A percentile compares a stretch with the other conserved stretches of the same genome.
Conservation (phyloP, 164 flowering plant genomes). For the Sextonia rubra region DNA sequence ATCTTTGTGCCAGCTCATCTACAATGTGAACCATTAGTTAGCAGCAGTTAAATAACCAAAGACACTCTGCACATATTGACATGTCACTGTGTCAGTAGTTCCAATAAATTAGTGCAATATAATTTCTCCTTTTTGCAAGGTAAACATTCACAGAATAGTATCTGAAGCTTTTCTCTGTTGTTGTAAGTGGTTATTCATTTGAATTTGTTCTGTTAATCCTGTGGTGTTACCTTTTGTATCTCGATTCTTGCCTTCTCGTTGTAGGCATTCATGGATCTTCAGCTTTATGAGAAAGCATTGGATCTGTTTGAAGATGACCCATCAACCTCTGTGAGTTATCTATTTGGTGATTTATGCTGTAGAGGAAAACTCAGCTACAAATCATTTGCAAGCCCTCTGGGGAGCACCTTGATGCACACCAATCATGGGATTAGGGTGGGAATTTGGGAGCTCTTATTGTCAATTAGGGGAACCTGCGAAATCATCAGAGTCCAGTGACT, state of each 20-base stretch:
- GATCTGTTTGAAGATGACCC: slow-evolving; percentile 92
- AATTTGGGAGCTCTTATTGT: too few relatives aligned
- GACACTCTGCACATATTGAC: too few relatives aligned
- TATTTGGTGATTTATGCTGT: not conserved
- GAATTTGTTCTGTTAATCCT: not conserved
- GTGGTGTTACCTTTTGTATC: not conserved
- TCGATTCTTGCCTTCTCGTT: slow-evolving; percentile 4
- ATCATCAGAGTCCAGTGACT: too few relatives aligned
- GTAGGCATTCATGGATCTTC: slow-evolving; percentile 77
- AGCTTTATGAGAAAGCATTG: slow-evolving; percentile 87
- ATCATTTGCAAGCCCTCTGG: too few relatives aligned
- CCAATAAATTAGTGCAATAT: too few relatives aligned
- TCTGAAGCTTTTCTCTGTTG: not conserved
- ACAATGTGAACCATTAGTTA: not conserved
- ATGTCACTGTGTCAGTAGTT: too few relatives aligned
- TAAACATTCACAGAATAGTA: not conserved
- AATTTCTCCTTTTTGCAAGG: not conserved
- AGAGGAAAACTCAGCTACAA: too few relatives aligned
- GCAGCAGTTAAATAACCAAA: too few relatives aligned
- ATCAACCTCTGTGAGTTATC: slow-evolving; percentile 64
- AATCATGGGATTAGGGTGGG: too few relatives aligned
- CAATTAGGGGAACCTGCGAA: too few relatives aligned
- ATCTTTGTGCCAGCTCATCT: not conserved
- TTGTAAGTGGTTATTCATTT: not conserved
- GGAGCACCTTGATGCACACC: too few relatives aligned